A percentile compares a stretch with the other conserved stretches of the same genome.
Evolutionary conservation across 23 red algal species (phyloP).

Genomic region (Porphyridium purpureum): DNA sequence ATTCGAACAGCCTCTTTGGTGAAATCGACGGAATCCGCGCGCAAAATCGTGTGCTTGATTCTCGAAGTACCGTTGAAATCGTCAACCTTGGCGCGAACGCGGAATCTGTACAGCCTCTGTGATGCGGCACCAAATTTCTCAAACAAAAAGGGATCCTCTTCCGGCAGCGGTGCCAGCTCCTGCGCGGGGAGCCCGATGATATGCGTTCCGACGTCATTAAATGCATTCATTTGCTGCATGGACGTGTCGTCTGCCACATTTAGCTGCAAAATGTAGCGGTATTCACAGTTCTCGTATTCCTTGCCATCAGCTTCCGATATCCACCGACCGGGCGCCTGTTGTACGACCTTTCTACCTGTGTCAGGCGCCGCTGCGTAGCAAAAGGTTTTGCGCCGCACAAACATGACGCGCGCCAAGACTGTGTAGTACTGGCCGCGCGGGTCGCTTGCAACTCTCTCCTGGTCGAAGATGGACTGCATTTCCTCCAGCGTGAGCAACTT

Average conservation of each 20-base stretch:
- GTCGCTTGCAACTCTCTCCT: too few species aligned
- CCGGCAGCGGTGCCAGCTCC: constrained; percentile 37
- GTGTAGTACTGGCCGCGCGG: constrained; percentile 32
- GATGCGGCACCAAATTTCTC: too few species aligned
- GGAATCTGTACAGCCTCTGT: too few species aligned
- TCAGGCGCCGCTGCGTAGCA: constrained; percentile 78
- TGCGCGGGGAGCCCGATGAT: constrained; percentile 52
- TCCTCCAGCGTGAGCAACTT: constrained; percentile 23
- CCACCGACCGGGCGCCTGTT: constrained; percentile 34
- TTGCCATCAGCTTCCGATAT: constrained; percentile 39
- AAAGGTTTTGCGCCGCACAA: constrained; percentile 35
- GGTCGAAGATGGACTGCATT: constrained; percentile 26
- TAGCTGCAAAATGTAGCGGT: constrained; percentile 63
- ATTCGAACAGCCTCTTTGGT: too few species aligned
- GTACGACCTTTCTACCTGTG: constrained; percentile 70
- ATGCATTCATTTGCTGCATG: constrained; percentile 47
- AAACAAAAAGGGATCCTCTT: constrained; percentile 36
- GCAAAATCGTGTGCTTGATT: too few species aligned
- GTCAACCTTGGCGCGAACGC: too few species aligned
- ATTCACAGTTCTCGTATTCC: constrained; percentile 42
- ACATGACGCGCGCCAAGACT: constrained; percentile 27
- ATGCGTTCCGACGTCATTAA: constrained; percentile 60
- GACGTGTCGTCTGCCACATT: constrained; percentile 52
- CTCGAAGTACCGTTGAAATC: too few species aligned
- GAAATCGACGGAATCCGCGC: too few species aligned